Evolutionary conservation across 768 basidiomycete genomes (phyloP).

Genomic region (Pholiota conissans): DNA sequence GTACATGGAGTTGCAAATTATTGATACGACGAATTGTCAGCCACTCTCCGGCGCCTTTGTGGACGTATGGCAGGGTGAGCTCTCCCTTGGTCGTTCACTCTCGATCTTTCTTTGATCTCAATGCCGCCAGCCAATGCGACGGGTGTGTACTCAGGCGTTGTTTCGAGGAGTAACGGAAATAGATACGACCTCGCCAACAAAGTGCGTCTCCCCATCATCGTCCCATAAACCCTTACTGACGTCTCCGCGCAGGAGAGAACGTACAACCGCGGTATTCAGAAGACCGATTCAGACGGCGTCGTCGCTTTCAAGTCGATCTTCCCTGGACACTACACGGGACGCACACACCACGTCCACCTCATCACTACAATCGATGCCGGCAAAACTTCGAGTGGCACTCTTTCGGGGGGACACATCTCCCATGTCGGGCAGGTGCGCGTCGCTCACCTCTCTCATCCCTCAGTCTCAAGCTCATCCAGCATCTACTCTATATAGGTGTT

Average conservation of each 20-base stretch:
- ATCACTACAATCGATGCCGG: neutral
- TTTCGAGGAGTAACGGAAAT: neutral
- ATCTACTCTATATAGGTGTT: neutral
- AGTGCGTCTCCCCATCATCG: neutral
- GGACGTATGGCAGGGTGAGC: conserved; percentile 2
- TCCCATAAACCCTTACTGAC: neutral
- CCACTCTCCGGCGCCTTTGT: neutral
- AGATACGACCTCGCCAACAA: neutral
- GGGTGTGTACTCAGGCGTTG: conserved; percentile 2
- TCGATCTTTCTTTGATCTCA: too few relatives aligned
- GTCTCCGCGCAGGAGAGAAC: neutral
- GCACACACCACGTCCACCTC: neutral
- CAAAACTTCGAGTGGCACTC: neutral
- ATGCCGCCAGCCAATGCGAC: conserved; percentile 1
- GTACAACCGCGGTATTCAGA: neutral
- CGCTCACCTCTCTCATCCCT: neutral
- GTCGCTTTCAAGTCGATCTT: conserved; percentile 2
- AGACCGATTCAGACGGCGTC: conserved; percentile 2
- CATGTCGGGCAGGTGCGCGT: conserved; percentile 3
- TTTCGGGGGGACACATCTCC: neutral
- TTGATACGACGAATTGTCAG: neutral
- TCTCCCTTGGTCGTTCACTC: too few relatives aligned
- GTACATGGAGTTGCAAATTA: conserved; percentile 1
- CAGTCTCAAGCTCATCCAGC: neutral
- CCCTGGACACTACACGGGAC: conserved; percentile 2